Evolutionary conservation across 169 alveolate genomes (phyloP), one percentile per base, ranked within the genome.

Genomic region (Cryptosporidium viatorum): DNA sequence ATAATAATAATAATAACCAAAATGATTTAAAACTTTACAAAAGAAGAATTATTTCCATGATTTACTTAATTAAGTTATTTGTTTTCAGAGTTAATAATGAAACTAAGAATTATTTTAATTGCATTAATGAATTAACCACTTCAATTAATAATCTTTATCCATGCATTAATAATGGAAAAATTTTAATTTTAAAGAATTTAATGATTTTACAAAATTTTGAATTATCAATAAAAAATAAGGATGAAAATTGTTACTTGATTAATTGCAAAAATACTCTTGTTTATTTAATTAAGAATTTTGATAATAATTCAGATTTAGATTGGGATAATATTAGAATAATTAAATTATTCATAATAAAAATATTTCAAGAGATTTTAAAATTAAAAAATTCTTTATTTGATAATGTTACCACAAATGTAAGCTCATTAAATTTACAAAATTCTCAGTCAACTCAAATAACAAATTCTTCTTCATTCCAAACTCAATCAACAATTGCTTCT

Each of bases 401-500:
- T 29, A 52, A 52, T 31, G 0, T 16, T 21, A 37, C 14, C 16
- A 43, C 35, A 14, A 52, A 10, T 55, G 14, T 26, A 55, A n/a
- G 21, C 9, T 48, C 86, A 14, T 18, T 58, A 26, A 29, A 16
- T 29, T 37, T 33, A 26, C 71, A 73, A 29, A 73, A 29, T 23
- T 73, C 86, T 14, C 86, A 73, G 12, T 73, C 86, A 37, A 37
- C 86, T 14, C 86, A 73, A 37, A 12, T 73, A 10, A 73, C 86
- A 52, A 73, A 55, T 35, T 29, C 65, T 37, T 73, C 86, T 26
- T 73, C 86, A 1, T 73, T 73, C 16, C 71, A 55, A 55, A 73
- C 86, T 33, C 86, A 73, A 59, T 73, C 86, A 21, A 73, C 86
- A 37, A 73, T 73, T 39, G 16, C 86, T 4, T 73, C 86, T 26